Percentiles rank a stretch among this genome's conserved stretches.
Conservation (phyloP, 2,329 filamentous ascomycete genomes). For the Alternaria sp. region DNA sequence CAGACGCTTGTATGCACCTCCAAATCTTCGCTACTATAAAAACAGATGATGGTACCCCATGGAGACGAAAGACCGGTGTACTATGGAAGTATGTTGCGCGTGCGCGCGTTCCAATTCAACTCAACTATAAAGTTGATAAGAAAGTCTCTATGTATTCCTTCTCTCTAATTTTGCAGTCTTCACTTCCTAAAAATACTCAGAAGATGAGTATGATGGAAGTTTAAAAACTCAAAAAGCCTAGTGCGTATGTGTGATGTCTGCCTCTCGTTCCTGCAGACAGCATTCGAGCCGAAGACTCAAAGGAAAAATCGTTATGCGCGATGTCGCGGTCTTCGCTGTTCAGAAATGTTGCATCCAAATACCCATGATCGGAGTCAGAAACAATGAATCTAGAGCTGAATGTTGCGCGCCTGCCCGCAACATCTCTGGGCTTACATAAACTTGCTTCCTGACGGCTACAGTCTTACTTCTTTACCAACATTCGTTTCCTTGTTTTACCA, state of each 20-base stretch:
- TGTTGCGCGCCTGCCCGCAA: background rate
- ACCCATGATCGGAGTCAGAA: too few relatives aligned
- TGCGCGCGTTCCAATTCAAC: too few relatives aligned
- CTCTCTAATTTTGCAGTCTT: background rate
- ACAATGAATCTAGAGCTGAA: too few relatives aligned
- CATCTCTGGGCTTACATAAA: background rate
- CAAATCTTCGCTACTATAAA: too few relatives aligned
- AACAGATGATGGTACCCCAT: background rate
- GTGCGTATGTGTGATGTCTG: too few relatives aligned
- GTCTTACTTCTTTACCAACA: background rate
- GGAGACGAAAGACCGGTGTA: background rate
- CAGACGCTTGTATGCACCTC: too few relatives aligned
- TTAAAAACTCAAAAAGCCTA: too few relatives aligned
- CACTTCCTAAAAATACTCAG: too few relatives aligned
- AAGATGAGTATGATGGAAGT: too few relatives aligned
- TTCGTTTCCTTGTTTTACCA: background rate
- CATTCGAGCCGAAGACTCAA: background rate
- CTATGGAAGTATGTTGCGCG: background rate
- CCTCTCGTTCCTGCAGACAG: background rate
- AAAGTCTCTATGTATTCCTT: background rate
- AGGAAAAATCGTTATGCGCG: fast-evolving
- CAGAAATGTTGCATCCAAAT: background rate
- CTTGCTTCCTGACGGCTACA: background rate
- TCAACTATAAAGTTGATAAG: too few relatives aligned
- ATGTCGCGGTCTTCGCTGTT: background rate